Base-by-base conservation (phyloP, 805 yeast genomes). In the Cyberlindnera sargentensis region DNA sequence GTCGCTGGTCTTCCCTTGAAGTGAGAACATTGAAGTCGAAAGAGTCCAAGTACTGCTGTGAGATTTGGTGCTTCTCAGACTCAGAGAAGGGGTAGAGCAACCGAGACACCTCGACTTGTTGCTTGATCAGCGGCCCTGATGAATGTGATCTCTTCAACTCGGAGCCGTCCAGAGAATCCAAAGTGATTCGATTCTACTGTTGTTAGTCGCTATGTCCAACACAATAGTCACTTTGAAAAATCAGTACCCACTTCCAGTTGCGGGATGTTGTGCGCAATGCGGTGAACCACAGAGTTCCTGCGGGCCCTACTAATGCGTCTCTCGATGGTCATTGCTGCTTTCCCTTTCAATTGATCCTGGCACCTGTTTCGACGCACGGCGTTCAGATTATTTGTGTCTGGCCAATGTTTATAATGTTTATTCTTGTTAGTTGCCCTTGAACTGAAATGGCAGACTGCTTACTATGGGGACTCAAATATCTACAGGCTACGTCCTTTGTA, bases 231-330 rank as follows among this genome's bases (percentile, higher is more conserved):
- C 4, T 25, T 25, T 10, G 29, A 23, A 5, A 24, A 31, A 25
- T 7, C 6, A 9, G 30, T 28, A 38, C 41, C 68, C 67, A 3
- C 59, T 49, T 44, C 40, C 32, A 45, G 8, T 23, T 63, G 62
- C 2, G 81, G 80, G 8, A 71, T 68, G 31, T 72, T 75, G 36
- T 71, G 60, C 0, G 88, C 88, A 38, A 82, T 79, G 29, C 67
- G 62, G 40, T 78, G 78, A 1, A 82, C 87, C 47, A 80, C 73
- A 3, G 89, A 81, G 46, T 75, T 72, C 43, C 81, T 71, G 55
- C 88, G 67, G 6, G 71, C 67, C 47, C 80, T 63, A 34, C 55
- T 54, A 27, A 45, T 47, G 15, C 53, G 39, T 37, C 49, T 41
- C 34, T 44, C 58, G 37, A 44, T 35, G 1, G 48, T 51, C 62